Base-by-base conservation (phyloP, 345 rosid species). In the Salix caprea region DNA sequence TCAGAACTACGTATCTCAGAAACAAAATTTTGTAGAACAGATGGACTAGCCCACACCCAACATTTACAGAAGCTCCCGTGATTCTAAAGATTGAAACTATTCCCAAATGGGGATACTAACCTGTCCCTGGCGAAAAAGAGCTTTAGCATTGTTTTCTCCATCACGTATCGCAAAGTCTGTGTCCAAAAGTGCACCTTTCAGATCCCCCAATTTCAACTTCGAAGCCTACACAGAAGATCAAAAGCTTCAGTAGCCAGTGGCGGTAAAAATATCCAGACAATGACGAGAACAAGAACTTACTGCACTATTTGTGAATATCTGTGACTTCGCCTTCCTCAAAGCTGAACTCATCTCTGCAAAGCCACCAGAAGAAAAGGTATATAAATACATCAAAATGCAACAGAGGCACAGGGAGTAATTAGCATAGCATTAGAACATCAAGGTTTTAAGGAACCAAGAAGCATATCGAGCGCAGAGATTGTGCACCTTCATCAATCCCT, bases 81-180 rank as follows among this genome's bases (percentile, higher is more conserved):
- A 5, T 60, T 60, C 52, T 72, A 78, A n/a, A 23, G 61, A 74
- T 23, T 69, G 58, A 61, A 79, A 68, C 61, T 67, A 40, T 44
- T 77, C 71, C 26, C 10, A 34, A 12, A 61, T 67, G 36, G 67
- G 71, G 48, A 70, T 44, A 65, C 88, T 77, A 82, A 92, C 99
- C 97, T 96, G 98, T 76, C 99, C 99, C 82, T 90, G 98, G 34
- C 98, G 97, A 84, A 91, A 96, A 79, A 91, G 86, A 77, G 99
- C 99, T 88, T 96, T 92, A 61, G 84, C 96, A 84, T 89, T 91
- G 84, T 90, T 84, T 40, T 92, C 94, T 72, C 89, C 94, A 52
- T 94, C 97, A 44, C 98, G 94, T 81, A 94, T 88, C 15, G 97
- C 99, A 81, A 92, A 91, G 48, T 94, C 98, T 11, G 96, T 87